Conservation (phyloP, 371 early-diverging fungal genomes). For the Encephalitozoon hellem region DNA sequence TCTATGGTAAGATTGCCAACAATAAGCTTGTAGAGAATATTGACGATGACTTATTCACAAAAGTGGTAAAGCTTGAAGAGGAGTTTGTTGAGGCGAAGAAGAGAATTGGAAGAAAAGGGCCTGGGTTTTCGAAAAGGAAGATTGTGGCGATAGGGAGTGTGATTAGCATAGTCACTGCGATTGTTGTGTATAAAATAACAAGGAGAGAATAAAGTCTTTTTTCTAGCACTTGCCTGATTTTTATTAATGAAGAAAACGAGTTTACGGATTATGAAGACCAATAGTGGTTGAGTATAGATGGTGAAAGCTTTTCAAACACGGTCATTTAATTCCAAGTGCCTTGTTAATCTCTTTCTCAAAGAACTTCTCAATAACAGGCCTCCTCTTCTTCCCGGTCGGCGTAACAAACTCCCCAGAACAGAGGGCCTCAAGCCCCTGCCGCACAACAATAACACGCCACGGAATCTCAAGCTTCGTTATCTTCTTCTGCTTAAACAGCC, state of each 20-base stretch:
- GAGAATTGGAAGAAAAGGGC: neutral
- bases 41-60: conserved; percentile 18
- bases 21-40: conserved; percentile 1
- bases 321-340: neutral
- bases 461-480: conserved; percentile 61
- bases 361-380: conserved; percentile 46
- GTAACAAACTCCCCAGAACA: conserved; percentile 54
- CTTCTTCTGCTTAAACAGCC: conserved; percentile 38
- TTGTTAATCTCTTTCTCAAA: conserved; percentile 53
- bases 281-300: too few relatives aligned
- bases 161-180: conserved; percentile 28
- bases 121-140: neutral
- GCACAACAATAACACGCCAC: conserved; percentile 43
- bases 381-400: conserved; percentile 60
- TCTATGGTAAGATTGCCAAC: conserved; percentile 20
- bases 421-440: conserved; percentile 37
- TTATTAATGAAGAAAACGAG: too few relatives aligned
- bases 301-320: neutral
- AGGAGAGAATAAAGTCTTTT: conserved; percentile 4
- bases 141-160: conserved; percentile 20
- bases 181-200: conserved; percentile 15
- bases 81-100: conserved; percentile 38
- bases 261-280: too few relatives aligned
- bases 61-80: conserved; percentile 18
- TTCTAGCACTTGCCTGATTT: neutral